Base-by-base conservation (phyloP, 2,329 filamentous ascomycete genomes). In the Phialophora chinensis region DNA sequence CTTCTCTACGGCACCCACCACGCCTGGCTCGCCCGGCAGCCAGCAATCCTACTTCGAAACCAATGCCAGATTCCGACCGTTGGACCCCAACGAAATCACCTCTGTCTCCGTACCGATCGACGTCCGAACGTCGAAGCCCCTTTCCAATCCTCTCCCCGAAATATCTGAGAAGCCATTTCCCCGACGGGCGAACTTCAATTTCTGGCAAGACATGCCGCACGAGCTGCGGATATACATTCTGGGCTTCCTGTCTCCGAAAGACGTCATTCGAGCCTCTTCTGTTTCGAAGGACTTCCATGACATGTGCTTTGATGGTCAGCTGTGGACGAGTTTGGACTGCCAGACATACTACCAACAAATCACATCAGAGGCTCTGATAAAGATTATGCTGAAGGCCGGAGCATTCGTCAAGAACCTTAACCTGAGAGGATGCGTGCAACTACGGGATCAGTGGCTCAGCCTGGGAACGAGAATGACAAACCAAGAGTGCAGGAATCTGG, bases 361-460 rank as follows among this genome's bases (percentile, higher is more conserved):
- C 70, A 90, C 94, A 0, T 91, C 91, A 25, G 88, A 91, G 69
- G 91, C 91, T 0, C 81, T 99, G 56, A 87, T 93, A 63, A 92
- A 90, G 74, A 93, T 98, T 68, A 93, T 98, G 74, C 87, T 88
- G 0, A 85, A 88, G 3, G 92, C 93, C 1, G 95, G 94, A 0
- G 92, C 94, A 0, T 99, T 98, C 73, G 88, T 98, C 62, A 91
- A 91, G 72, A 88, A 97, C 73, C 84, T 99, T 62, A 98, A 98
- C 74, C 84, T 99, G 2, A 84, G 94, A 72, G 95, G 95, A 29
- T 99, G 94, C 76, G 86, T 96, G 38, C 95, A 98, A 76, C 85
- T 98, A 60, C 86, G 91, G 70, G 90, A 96, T 74, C 90, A 90
- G 74, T 93, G 93, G 84, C 85, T 87, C 53, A 86, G 88, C 17